Conservation (phyloP, 805 yeast species). For the Teunomyces barrocoloradensis region DNA sequence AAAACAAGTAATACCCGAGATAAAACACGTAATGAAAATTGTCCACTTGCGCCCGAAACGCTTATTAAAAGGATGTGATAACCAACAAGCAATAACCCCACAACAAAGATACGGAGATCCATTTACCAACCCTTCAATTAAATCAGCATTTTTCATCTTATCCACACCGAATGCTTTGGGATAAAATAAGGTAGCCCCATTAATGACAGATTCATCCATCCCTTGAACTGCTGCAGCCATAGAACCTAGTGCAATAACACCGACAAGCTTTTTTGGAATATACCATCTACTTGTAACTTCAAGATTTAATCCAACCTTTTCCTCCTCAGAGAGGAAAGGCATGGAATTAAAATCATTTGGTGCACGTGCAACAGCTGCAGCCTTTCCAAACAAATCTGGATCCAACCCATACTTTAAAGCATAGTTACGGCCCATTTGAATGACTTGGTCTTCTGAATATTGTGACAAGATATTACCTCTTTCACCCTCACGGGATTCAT, state of each 20-base stretch:
- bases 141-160: slow-evolving; percentile 42
- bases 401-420: slow-evolving; percentile 57
- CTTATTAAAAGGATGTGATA: slow-evolving; percentile 51
- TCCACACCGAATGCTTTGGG: slow-evolving; percentile 52
- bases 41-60: slow-evolving; percentile 58
- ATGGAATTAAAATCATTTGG: slow-evolving; percentile 59
- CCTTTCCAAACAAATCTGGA: slow-evolving; percentile 56
- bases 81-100: slow-evolving; percentile 59
- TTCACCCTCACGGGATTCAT: slow-evolving; percentile 21
- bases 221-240: slow-evolving; percentile 74
- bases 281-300: slow-evolving; percentile 46
- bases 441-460: slow-evolving; percentile 60
- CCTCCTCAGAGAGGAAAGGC: slow-evolving; percentile 47
- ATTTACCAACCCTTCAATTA: slow-evolving; percentile 60
- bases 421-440: slow-evolving; percentile 67
- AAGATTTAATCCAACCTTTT: slow-evolving; percentile 45
- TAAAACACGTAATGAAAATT: slow-evolving; percentile 57
- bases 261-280: slow-evolving; percentile 48
- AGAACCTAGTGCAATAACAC: slow-evolving; percentile 57
- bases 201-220: slow-evolving; percentile 70
- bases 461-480: slow-evolving; percentile 50
- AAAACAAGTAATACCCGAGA: slow-evolving; percentile 59
- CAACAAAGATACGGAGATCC: slow-evolving; percentile 67
- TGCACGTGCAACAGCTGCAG: slow-evolving; percentile 57
- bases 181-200: slow-evolving; percentile 64